These are phyloP conservation scores for Saccharum officinarum DNA, from an alignment of 176 grass and related monocot species.

Conservation along the genomic window DNA sequence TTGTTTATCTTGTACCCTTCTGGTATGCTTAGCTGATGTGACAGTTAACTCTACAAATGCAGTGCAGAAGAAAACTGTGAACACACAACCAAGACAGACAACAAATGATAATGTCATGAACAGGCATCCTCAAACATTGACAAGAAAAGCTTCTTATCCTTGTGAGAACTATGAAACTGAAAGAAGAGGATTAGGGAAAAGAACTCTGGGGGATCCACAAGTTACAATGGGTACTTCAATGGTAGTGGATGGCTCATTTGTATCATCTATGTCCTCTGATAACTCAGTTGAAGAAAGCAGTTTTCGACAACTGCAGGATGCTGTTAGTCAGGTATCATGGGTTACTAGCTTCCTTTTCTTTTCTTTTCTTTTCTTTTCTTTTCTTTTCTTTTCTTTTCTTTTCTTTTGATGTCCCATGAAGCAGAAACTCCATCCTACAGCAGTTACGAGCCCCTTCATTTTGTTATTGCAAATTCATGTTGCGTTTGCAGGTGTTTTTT, in stretches of 20 bases:
- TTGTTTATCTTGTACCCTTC: slow-evolving; percentile 1
- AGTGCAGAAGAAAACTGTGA: slow-evolving; percentile 46
- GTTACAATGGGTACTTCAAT: slow-evolving; percentile 50
- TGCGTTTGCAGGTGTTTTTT: slow-evolving; percentile 3
- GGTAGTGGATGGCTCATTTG: slow-evolving; percentile 54
- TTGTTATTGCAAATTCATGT: not conserved
- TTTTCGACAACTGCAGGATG: slow-evolving; percentile 75
- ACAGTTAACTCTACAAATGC: slow-evolving; percentile 18
- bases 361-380: not conserved
- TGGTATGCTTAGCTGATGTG: slow-evolving; percentile 24
- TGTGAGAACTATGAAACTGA: slow-evolving; percentile 48
- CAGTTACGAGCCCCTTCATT: not conserved
- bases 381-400: not conserved
- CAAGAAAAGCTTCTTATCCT: slow-evolving; percentile 48
- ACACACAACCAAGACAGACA: slow-evolving; percentile 29
- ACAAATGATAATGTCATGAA: slow-evolving; percentile 15
- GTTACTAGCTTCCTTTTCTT: not conserved
- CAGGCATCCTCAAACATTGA: slow-evolving; percentile 40
- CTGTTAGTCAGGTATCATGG: slow-evolving; percentile 75
- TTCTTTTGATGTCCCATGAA: slow-evolving; percentile 10
- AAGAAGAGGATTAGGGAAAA: slow-evolving; percentile 31
- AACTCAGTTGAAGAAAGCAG: slow-evolving; percentile 69
- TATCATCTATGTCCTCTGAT: slow-evolving; percentile 55
- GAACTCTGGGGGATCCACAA: slow-evolving; percentile 35
- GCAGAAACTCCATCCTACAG: not conserved